Conservation (phyloP, 2,329 filamentous ascomycete species). For the Trichoderma sp. region DNA sequence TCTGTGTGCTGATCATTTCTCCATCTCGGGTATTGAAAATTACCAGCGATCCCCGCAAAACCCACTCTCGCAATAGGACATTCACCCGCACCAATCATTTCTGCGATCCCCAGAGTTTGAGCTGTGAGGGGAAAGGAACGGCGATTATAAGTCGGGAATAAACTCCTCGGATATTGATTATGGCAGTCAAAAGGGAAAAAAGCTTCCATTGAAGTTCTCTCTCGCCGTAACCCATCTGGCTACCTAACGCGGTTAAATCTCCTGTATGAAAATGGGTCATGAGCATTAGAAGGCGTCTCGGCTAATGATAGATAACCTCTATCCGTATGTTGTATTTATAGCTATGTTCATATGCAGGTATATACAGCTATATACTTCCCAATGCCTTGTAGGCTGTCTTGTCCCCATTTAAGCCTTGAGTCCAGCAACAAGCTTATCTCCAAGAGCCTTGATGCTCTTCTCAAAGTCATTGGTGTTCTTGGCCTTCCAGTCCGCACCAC, state of each 20-base stretch:
- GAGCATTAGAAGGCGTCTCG: neutral
- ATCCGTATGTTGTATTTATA: neutral
- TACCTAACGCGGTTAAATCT: neutral
- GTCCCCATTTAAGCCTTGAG: neutral
- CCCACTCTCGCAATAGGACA: neutral
- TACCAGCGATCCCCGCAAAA: constrained; percentile 10
- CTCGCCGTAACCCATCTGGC: neutral
- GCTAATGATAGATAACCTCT: neutral
- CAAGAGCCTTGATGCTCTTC: constrained; percentile 50
- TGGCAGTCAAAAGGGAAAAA: neutral
- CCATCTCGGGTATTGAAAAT: neutral
- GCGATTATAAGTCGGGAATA: neutral
- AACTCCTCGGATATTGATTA: neutral
- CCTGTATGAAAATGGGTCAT: neutral
- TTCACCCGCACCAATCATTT: constrained; percentile 11
- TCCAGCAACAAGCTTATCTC: constrained; percentile 49
- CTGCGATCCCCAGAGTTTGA: neutral
- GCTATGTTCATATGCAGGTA: neutral
- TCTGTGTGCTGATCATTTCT: neutral
- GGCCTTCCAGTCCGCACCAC: constrained; percentile 56
- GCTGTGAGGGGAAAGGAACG: neutral
- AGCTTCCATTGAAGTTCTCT: neutral
- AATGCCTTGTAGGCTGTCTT: neutral
- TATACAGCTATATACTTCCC: neutral
- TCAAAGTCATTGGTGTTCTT: constrained; percentile 51